Evolutionary conservation across 352 stramenopile species (phyloP).

Genomic region (Globisporangium recalcitrans): DNA sequence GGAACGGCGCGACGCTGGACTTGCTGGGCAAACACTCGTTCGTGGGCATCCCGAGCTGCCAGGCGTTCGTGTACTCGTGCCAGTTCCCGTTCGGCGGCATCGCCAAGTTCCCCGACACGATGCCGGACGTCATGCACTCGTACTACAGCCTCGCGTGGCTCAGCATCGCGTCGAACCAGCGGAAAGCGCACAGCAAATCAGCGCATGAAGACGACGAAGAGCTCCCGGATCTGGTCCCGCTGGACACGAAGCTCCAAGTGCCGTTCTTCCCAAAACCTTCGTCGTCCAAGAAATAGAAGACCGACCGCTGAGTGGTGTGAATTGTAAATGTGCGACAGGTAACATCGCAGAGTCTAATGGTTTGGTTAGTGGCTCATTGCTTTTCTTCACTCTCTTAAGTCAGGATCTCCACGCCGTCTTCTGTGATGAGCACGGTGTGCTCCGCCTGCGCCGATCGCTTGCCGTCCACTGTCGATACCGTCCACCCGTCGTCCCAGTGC

Average conservation of each 20-base stretch:
- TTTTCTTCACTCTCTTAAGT: constrained; percentile 51
- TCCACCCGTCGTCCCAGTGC: constrained; percentile 96
- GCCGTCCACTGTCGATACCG: constrained; percentile 92
- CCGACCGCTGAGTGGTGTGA: neutral
- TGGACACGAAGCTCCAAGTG: constrained; percentile 79
- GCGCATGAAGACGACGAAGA: neutral
- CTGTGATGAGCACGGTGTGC: constrained; percentile 96
- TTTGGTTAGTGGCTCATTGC: neutral
- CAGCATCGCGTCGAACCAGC: constrained; percentile 59
- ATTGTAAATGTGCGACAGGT: neutral
- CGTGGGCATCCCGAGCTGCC: constrained; percentile 65
- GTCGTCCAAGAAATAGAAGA: constrained; percentile 12
- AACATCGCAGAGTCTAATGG: neutral
- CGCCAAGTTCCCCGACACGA: constrained; percentile 67
- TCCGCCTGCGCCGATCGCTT: constrained; percentile 95
- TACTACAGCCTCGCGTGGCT: constrained; percentile 90
- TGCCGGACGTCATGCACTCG: constrained; percentile 89
- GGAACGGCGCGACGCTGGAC: constrained; percentile 86
- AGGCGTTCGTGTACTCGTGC: constrained; percentile 78
- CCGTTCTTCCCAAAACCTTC: constrained; percentile 51
- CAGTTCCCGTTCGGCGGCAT: constrained; percentile 84
- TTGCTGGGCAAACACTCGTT: constrained; percentile 73
- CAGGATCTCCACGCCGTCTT: constrained; percentile 92
- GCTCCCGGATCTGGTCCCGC: constrained; percentile 34
- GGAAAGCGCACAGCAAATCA: constrained; percentile 6